A percentile compares a stretch with the other conserved stretches of the same genome.
Conservation (phyloP, 140 eudicot species). For the Stevia rebaudiana region DNA sequence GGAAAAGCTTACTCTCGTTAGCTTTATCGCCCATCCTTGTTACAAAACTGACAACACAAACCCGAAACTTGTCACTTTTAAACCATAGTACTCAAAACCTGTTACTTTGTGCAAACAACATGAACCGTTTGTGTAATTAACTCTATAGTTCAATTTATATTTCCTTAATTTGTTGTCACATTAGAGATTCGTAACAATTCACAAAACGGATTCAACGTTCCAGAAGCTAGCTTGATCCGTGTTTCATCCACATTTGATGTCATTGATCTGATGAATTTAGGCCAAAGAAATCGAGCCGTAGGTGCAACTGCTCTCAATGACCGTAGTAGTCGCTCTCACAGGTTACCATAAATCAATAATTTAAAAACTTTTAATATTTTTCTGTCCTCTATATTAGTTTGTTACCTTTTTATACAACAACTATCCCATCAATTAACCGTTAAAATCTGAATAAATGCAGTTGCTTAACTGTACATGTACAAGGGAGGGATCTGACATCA, state of each 20-base stretch:
- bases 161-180: constrained; percentile 48
- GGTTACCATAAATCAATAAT: constrained; percentile 34
- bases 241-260: constrained; percentile 83
- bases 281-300: constrained; percentile 78
- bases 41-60: too few relatives aligned
- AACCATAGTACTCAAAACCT: too few relatives aligned
- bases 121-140: too few relatives aligned
- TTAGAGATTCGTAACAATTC: constrained; percentile 91
- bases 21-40: too few relatives aligned
- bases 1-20: too few relatives aligned
- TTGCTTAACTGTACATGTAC: constrained; percentile 95
- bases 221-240: constrained; percentile 73
- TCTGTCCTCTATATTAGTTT: not conserved
- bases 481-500: constrained; percentile 83
- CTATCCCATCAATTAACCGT: not conserved
- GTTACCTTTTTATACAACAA: not conserved
- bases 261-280: constrained; percentile 73
- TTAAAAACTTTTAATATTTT: not conserved
- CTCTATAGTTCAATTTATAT: too few relatives aligned
- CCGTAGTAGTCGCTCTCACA: constrained; percentile 98
- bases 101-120: too few relatives aligned
- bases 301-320: constrained; percentile 99
- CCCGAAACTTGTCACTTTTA: too few relatives aligned
- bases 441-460: constrained; percentile 33
- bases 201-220: constrained; percentile 84